Evolutionary conservation across 73 alveolate species (phyloP).

Genomic region (Uronychia binucleata): DNA sequence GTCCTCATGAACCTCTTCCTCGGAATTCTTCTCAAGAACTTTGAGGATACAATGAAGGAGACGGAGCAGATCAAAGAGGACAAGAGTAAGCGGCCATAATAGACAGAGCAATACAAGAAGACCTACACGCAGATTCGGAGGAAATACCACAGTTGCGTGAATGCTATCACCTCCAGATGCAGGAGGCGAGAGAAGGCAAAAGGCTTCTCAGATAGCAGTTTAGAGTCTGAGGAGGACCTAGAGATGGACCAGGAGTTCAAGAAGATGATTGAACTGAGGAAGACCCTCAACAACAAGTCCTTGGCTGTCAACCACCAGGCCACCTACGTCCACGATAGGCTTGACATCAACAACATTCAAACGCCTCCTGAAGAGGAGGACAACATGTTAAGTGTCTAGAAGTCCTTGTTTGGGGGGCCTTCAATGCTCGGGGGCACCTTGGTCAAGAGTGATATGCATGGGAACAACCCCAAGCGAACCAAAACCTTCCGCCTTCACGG

Average conservation of each 20-base stretch:
- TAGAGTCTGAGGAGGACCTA: neutral
- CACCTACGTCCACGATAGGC: neutral
- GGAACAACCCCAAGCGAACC: neutral
- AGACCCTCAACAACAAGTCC: neutral
- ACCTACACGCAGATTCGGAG: neutral
- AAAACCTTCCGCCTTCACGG: constrained; percentile 3
- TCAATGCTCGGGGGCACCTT: neutral
- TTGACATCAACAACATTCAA: neutral
- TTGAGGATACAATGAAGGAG: constrained; percentile 17
- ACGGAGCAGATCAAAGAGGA: neutral
- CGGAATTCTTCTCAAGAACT: constrained; percentile 52
- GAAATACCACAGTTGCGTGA: neutral
- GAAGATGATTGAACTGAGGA: neutral
- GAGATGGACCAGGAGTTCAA: neutral
- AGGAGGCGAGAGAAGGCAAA: neutral
- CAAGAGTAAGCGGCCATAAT: neutral
- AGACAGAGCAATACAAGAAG: neutral
- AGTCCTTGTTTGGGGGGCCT: too few relatives aligned
- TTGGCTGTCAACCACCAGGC: neutral
- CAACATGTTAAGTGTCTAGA: too few relatives aligned
- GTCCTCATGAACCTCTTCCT: constrained; percentile 52
- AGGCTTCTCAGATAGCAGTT: neutral
- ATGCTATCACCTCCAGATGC: neutral
- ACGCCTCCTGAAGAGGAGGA: neutral
- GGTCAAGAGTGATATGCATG: neutral